These are phyloP conservation scores for Rubroshorea leprosula DNA, from an alignment of 345 rosid species.

Conservation along the genomic window DNA sequence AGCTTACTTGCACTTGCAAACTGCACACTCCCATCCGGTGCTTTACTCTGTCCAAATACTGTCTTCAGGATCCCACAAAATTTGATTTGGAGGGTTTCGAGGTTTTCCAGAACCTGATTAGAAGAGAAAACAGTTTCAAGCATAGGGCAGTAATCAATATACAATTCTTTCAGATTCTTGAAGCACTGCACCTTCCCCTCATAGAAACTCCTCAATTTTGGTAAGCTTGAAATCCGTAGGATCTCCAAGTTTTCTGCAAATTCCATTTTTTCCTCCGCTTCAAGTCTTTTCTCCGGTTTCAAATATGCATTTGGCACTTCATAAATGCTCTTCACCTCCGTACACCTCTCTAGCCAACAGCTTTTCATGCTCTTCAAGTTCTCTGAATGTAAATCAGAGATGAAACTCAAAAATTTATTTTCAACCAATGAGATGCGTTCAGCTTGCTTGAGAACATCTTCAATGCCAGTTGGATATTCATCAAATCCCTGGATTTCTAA, in stretches of 20 bases:
- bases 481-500: constrained; percentile 30
- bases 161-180: constrained; percentile 30
- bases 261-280: not conserved
- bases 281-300: too few species aligned
- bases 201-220: constrained; percentile 23
- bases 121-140: constrained; percentile 26
- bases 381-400: constrained; percentile 25
- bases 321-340: constrained; percentile 20
- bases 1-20: constrained; percentile 22
- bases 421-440: too few species aligned
- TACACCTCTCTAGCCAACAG: constrained; percentile 33
- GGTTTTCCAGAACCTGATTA: constrained; percentile 22
- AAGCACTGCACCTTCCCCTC: constrained; percentile 14
- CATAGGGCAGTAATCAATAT: constrained; percentile 41
- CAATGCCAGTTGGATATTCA: constrained; percentile 10
- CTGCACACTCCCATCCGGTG: not conserved
- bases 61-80: constrained; percentile 39
- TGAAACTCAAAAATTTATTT: constrained; percentile 6
- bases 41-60: constrained; percentile 7
- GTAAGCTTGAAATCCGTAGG: constrained; percentile 35
- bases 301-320: not conserved
- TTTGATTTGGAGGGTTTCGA: constrained; percentile 29
- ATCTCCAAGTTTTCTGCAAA: constrained; percentile 26
- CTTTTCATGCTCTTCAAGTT: constrained; percentile 18
- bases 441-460: constrained; percentile 8